phyloP scores from a whole-genome alignment of 306 rosid species.

The Oemleria cerasiformis region DNA sequence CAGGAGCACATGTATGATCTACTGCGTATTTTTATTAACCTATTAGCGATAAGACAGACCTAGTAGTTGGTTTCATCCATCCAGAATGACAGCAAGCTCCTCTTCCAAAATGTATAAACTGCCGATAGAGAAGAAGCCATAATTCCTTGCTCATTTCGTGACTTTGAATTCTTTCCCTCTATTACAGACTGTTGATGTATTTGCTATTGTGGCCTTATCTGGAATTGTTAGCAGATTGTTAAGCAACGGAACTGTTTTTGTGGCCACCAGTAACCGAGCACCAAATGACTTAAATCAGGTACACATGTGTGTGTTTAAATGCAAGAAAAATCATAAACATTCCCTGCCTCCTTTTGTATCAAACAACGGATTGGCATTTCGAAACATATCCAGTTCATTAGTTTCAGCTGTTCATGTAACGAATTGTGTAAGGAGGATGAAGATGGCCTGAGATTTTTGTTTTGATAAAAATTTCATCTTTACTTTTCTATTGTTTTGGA shows the following conservation, averaged over 20 bases:
- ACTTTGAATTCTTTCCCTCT: conserved; percentile 36
- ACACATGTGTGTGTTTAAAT: background rate
- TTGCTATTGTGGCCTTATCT: conserved; percentile 98
- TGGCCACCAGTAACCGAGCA: conserved; percentile 95
- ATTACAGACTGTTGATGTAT: conserved; percentile 99
- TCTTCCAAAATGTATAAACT: background rate
- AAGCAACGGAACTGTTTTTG: conserved; percentile 83
- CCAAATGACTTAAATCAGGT: conserved; percentile 92
- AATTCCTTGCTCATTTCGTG: conserved; percentile 18
- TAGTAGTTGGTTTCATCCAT: background rate
- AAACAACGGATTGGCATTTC: background rate
- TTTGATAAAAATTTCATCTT: background rate
- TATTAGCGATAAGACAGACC: background rate
- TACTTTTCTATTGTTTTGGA: background rate
- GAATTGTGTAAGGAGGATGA: background rate
- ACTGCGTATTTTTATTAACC: background rate
- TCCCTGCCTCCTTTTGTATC: conserved; percentile 1
- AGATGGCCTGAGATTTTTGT: background rate
- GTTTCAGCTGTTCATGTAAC: background rate
- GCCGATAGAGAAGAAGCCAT: background rate
- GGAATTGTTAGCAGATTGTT: conserved; percentile 95
- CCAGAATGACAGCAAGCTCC: background rate
- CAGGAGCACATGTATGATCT: background rate
- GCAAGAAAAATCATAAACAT: conserved; percentile 7
- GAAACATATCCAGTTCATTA: background rate